Evolutionary conservation across 1,284 basidiomycete genomes (phyloP).

Genomic region (Heterobasidion parviporum): DNA sequence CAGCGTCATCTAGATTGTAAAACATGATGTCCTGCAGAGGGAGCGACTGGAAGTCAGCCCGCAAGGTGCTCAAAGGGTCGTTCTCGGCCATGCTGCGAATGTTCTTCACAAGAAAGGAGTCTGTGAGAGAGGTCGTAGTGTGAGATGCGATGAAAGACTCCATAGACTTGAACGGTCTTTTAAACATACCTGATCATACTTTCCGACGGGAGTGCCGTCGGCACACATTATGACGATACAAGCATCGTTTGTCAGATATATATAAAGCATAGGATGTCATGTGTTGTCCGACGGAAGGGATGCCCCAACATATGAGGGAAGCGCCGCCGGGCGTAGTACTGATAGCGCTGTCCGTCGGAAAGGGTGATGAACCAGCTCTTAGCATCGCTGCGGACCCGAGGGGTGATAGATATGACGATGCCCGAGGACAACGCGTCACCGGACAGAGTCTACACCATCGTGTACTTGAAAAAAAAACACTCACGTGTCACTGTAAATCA

Average conservation of each 20-base stretch:
- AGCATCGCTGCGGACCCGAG: too few relatives aligned
- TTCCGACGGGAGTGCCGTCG: neutral
- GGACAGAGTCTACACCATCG: too few relatives aligned
- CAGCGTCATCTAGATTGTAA: slow-evolving; percentile 1
- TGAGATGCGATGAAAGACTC: neutral
- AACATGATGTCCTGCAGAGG: neutral
- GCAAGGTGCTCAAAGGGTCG: neutral
- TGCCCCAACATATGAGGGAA: too few relatives aligned
- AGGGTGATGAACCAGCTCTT: too few relatives aligned
- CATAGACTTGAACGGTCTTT: neutral
- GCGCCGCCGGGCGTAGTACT: too few relatives aligned
- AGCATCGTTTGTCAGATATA: neutral
- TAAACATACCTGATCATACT: neutral
- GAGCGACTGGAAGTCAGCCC: neutral
- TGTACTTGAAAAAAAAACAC: too few relatives aligned
- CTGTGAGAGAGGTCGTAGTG: neutral
- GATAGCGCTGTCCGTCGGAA: too few relatives aligned
- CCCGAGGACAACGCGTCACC: too few relatives aligned
- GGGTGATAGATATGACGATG: too few relatives aligned
- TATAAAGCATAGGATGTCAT: too few relatives aligned
- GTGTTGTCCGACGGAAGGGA: too few relatives aligned
- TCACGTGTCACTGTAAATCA: too few relatives aligned
- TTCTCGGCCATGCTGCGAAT: neutral
- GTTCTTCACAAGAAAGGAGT: neutral
- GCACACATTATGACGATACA: neutral